Percentiles rank a stretch among this genome's conserved stretches.
Conservation (phyloP, 2,329 filamentous ascomycete genomes). For the Stylonectria norvegica region DNA sequence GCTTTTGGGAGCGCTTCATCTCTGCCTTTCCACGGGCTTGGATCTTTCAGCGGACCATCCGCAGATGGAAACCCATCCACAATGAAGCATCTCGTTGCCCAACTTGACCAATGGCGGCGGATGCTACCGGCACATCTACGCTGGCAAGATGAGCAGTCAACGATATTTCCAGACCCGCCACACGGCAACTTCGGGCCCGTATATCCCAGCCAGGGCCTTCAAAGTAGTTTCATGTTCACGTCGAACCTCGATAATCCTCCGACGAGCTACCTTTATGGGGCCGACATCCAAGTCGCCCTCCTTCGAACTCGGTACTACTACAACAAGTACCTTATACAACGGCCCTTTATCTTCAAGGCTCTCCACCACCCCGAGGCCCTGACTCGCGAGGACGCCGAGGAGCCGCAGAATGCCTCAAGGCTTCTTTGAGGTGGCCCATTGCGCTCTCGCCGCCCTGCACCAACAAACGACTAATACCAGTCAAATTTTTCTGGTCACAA, state of each 20-base stretch:
- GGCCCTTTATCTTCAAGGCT: conserved; percentile 58
- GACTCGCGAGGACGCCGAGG: conserved; percentile 51
- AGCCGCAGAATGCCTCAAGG: conserved; percentile 54
- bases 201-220: conserved; percentile 19
- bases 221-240: conserved; percentile 21
- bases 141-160: conserved; percentile 53
- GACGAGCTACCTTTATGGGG: conserved; percentile 46
- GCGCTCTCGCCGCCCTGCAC: conserved; percentile 53
- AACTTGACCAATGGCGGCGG: conserved; percentile 56
- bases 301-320: conserved; percentile 59
- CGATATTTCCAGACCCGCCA: conserved; percentile 21
- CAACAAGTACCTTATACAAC: conserved; percentile 54
- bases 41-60: conserved; percentile 11
- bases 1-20: conserved; percentile 17
- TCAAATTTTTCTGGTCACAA: conserved; percentile 60
- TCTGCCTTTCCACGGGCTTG: conserved; percentile 15
- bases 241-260: conserved; percentile 21
- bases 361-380: conserved; percentile 54
- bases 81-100: conserved; percentile 49
- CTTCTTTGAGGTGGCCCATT: conserved; percentile 59
- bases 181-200: conserved; percentile 16
- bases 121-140: conserved; percentile 52
- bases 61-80: conserved; percentile 26
- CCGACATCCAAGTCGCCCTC: conserved; percentile 55
- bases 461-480: conserved; percentile 57